These are phyloP conservation scores for Pseudisothecium myosuroides DNA, from an alignment of 225 moss, liverwort and hornwort species.

Conservation along the genomic window DNA sequence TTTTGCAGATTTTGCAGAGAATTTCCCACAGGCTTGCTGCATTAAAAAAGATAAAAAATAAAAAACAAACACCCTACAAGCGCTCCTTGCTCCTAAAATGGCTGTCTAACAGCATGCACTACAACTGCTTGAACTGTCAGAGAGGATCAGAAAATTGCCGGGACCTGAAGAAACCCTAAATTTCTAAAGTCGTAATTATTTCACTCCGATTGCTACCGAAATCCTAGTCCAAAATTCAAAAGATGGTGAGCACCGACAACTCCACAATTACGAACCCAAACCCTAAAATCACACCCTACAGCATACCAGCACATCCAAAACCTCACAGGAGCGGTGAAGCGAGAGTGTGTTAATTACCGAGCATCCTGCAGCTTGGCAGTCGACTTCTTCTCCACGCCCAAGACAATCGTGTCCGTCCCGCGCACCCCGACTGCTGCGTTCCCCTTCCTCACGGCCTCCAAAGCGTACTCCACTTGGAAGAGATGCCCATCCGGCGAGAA, in stretches of 20 bases:
- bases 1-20: neutral
- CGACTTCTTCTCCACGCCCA: slow-evolving; percentile 96
- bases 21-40: neutral
- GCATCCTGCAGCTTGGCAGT: slow-evolving; percentile 97
- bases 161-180: neutral
- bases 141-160: neutral
- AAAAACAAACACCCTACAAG: neutral
- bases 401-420: slow-evolving; percentile 83
- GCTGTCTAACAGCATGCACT: neutral
- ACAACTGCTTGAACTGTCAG: neutral
- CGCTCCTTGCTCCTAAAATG: neutral
- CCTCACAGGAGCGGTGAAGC: neutral
- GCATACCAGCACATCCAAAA: neutral
- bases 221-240: neutral
- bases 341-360: slow-evolving; percentile 19
- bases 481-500: slow-evolving; percentile 97
- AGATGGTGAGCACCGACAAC: neutral
- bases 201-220: neutral
- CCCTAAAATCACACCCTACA: neutral
- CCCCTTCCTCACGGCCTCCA: slow-evolving; percentile 88
- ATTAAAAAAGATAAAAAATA: neutral
- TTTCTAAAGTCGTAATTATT: neutral
- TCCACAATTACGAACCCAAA: neutral
- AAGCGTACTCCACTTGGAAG: slow-evolving; percentile 93
- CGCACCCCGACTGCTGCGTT: slow-evolving; percentile 92